phyloP scores from a whole-genome alignment of 257 asterid genomes.

The Fraxinus quadrangulata region DNA sequence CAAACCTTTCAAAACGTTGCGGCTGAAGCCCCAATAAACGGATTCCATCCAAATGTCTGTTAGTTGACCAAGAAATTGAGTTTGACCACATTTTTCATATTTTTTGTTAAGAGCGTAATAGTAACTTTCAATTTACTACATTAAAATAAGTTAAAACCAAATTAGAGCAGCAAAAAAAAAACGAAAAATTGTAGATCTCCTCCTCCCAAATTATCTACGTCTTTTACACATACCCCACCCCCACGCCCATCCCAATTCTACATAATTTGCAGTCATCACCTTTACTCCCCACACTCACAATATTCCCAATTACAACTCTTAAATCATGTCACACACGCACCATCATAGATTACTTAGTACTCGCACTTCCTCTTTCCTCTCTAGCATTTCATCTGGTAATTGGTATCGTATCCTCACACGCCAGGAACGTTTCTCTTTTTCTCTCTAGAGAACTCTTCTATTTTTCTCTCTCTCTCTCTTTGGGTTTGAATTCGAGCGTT shows the following conservation, averaged over 20 bases:
- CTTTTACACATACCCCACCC: background rate
- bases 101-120: too few species aligned
- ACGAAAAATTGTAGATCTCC: too few species aligned
- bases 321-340: slow-evolving; percentile 27
- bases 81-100: too few species aligned
- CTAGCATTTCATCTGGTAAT: background rate
- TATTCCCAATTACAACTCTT: background rate
- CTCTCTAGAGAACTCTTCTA: slow-evolving; percentile 27
- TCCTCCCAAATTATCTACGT: too few species aligned
- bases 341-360: background rate
- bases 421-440: slow-evolving; percentile 23
- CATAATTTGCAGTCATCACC: slow-evolving; percentile 21
- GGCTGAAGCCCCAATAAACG: too few species aligned
- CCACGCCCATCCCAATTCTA: slow-evolving; percentile 16
- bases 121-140: too few species aligned
- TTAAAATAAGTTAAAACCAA: too few species aligned
- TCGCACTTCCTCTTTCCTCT: slow-evolving; percentile 5
- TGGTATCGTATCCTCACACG: slow-evolving; percentile 26
- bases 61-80: too few species aligned
- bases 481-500: background rate
- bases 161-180: too few species aligned
- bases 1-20: too few species aligned
- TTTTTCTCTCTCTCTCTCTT: slow-evolving; percentile 27
- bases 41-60: too few species aligned
- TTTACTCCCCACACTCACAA: slow-evolving; percentile 1